phyloP scores from a whole-genome alignment of 768 basidiomycete genomes.

The Collybia mongolica region DNA sequence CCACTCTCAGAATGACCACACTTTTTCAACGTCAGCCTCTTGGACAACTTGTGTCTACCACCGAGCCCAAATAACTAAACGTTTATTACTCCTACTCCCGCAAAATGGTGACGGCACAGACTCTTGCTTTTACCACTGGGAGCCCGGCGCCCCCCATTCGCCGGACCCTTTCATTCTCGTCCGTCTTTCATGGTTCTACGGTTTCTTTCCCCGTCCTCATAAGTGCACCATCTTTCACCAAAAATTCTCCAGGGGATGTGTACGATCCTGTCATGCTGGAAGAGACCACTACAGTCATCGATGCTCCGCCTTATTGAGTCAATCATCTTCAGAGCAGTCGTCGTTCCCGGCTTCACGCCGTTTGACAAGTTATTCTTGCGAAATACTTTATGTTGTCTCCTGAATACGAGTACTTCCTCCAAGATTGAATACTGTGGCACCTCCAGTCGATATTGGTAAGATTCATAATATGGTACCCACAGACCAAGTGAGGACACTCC shows the following conservation, averaged over 20 bases:
- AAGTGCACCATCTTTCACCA: background rate
- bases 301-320: constrained; percentile 15
- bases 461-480: constrained; percentile 25
- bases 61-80: no score
- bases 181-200: constrained; percentile 6
- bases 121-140: no score
- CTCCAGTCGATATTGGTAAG: constrained; percentile 21
- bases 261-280: background rate
- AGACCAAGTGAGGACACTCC: constrained; percentile 18
- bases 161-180: constrained; percentile 4
- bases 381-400: constrained; percentile 66
- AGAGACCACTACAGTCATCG: background rate
- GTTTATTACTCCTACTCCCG: no score
- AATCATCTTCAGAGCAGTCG: constrained; percentile 32
- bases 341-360: constrained; percentile 69
- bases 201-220: background rate
- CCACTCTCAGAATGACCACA: no score
- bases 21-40: no score
- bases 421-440: constrained; percentile 38
- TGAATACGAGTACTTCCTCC: constrained; percentile 39
- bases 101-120: no score
- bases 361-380: constrained; percentile 74
- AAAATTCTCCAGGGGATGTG: background rate
- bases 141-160: constrained; percentile 7
- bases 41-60: no score